These are phyloP conservation scores for Colletotrichum sp. DNA, from an alignment of 2,329 filamentous ascomycete species.

Conservation along the genomic window DNA sequence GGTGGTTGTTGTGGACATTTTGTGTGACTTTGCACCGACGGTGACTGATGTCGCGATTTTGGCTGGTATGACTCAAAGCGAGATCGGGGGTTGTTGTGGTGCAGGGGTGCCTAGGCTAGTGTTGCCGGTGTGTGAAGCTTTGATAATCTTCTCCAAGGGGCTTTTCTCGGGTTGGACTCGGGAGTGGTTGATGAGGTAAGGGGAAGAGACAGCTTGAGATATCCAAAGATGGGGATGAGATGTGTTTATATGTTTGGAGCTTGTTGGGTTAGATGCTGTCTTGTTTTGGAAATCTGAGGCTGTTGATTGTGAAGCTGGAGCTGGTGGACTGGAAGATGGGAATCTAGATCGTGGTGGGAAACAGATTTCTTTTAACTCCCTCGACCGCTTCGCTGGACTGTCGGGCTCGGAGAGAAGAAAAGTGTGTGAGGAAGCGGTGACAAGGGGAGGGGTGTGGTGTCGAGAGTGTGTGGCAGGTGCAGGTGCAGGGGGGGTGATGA, in stretches of 20 bases:
- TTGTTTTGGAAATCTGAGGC: constrained; percentile 13
- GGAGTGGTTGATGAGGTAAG: background rate
- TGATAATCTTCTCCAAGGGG: constrained; percentile 5
- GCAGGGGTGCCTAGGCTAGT: constrained; percentile 21
- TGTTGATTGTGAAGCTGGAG: constrained; percentile 3
- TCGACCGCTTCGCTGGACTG: constrained; percentile 7
- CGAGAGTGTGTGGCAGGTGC: background rate
- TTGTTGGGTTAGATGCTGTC: background rate
- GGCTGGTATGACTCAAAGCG: constrained; percentile 22
- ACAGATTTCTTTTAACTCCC: constrained; percentile 19
- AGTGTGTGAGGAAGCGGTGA: constrained; percentile 17
- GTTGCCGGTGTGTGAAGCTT: constrained; percentile 11
- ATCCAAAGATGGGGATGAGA: background rate
- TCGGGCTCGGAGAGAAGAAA: constrained; percentile 23
- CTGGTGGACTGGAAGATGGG: background rate
- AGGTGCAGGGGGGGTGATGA: constrained; percentile 11
- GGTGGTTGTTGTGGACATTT: constrained; percentile 34
- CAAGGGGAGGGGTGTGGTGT: constrained; percentile 2
- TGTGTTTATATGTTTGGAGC: background rate
- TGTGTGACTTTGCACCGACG: constrained; percentile 23
- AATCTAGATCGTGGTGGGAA: constrained; percentile 11
- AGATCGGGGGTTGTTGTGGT: constrained; percentile 14
- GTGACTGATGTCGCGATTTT: constrained; percentile 23
- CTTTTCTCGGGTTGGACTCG: background rate
- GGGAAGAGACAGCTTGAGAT: background rate